Conservation (phyloP, 78 protist genomes). For the Chrysochromulina parva region DNA sequence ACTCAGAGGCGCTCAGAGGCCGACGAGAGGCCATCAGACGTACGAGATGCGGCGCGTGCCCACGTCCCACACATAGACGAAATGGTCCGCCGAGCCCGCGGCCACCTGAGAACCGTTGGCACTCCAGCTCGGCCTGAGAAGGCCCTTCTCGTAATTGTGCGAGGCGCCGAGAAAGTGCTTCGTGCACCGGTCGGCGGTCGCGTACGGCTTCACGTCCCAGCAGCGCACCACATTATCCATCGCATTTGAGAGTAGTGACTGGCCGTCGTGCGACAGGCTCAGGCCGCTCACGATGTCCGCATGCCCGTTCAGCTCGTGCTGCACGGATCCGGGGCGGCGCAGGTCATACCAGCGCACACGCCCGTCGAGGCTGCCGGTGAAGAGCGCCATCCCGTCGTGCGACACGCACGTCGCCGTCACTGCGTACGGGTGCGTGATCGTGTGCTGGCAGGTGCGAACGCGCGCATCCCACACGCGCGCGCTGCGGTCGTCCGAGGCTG, state of each 20-base stretch:
- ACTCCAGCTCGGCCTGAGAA: background rate
- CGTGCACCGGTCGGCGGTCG: background rate
- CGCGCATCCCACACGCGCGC: conserved; percentile 24
- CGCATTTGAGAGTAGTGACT: background rate
- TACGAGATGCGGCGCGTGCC: background rate
- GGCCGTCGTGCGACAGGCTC: conserved; percentile 14
- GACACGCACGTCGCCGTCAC: background rate
- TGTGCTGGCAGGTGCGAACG: background rate
- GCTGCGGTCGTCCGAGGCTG: background rate
- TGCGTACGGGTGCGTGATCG: background rate
- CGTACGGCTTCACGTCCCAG: conserved; percentile 30
- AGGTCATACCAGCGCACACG: background rate
- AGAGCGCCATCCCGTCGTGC: background rate
- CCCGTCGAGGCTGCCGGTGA: conserved; percentile 21
- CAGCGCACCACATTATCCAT: conserved; percentile 29
- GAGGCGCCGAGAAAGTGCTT: background rate
- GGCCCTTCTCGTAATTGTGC: conserved; percentile 21
- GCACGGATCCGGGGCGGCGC: background rate
- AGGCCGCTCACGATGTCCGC: background rate
- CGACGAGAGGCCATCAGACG: background rate
- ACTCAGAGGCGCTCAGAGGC: too few species aligned
- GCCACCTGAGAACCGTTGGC: background rate
- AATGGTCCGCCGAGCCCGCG: background rate
- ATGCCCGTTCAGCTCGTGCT: background rate
- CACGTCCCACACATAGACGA: conserved; percentile 32